A percentile compares a stretch with the other conserved stretches of the same genome.
Conservation (phyloP, 2,329 filamentous ascomycete species). For the Sarocladiaceae sp. region DNA sequence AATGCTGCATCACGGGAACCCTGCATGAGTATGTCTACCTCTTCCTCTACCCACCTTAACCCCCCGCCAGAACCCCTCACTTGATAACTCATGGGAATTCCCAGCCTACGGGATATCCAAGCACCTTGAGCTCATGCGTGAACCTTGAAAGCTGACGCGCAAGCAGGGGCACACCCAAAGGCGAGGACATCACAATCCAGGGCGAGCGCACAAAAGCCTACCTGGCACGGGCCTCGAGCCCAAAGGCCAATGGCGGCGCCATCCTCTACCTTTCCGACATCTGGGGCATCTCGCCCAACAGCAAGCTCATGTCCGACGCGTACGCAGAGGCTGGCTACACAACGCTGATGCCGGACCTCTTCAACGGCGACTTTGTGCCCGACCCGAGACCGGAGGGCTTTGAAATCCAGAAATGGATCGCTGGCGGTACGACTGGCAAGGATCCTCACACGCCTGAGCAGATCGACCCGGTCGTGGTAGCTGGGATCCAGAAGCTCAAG, state of each 20-base stretch:
- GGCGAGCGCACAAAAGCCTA: constrained; percentile 39
- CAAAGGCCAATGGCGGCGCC: constrained; percentile 19
- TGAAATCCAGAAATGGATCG: constrained; percentile 27
- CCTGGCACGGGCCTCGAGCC: constrained; percentile 30
- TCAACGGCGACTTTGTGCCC: constrained; percentile 28
- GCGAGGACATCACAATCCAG: constrained; percentile 37
- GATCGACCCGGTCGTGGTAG: constrained; percentile 27
- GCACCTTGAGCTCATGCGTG: not conserved
- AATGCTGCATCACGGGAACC: constrained; percentile 47
- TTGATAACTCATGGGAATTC: not conserved
- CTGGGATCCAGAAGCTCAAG: constrained; percentile 47
- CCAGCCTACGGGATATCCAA: not conserved
- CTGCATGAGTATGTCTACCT: constrained; percentile 43
- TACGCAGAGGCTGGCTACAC: constrained; percentile 33
- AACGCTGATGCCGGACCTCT: constrained; percentile 30
- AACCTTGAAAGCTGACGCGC: not conserved
- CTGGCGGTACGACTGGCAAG: constrained; percentile 38
- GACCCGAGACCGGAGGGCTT: constrained; percentile 20
- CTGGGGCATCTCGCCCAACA: constrained; percentile 32
- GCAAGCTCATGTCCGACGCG: constrained; percentile 33
- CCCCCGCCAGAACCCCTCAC: not conserved
- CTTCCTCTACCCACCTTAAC: not conserved
- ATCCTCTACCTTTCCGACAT: constrained; percentile 32
- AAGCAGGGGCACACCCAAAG: constrained; percentile 41
- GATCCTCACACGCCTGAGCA: constrained; percentile 33